phyloP scores from a whole-genome alignment of 495 filamentous ascomycete species.

The Podospora comata region DNA sequence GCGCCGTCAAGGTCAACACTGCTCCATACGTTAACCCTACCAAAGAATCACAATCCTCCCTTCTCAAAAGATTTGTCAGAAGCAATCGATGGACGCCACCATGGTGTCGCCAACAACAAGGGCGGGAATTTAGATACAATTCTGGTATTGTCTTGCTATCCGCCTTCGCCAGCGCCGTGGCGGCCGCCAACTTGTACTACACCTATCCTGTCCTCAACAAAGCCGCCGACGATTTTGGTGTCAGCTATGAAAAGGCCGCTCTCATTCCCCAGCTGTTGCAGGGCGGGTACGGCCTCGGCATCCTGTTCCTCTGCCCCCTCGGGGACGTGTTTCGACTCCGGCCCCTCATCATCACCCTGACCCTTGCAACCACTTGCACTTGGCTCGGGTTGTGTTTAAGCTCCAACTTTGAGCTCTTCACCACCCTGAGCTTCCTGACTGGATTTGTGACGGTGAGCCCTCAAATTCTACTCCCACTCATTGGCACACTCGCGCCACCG shows the following conservation, averaged over 20 bases:
- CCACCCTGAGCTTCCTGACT: conserved; percentile 62
- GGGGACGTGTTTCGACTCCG: conserved; percentile 68
- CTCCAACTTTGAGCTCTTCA: conserved; percentile 57
- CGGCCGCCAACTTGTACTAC: conserved; percentile 75
- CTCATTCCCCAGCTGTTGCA: conserved; percentile 70
- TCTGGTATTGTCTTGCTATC: background rate
- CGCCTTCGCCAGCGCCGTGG: conserved; percentile 31
- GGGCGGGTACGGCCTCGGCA: conserved; percentile 70
- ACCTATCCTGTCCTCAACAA: conserved; percentile 67
- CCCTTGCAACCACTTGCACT: conserved; percentile 46
- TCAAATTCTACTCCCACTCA: conserved; percentile 74
- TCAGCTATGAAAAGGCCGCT: conserved; percentile 55
- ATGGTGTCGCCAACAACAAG: background rate
- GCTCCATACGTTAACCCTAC: background rate
- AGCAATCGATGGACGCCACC: background rate
- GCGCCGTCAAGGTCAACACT: background rate
- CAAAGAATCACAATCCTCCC: background rate
- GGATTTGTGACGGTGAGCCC: conserved; percentile 72
- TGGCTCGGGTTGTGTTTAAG: conserved; percentile 70
- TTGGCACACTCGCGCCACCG: conserved; percentile 69
- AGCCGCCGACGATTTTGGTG: conserved; percentile 60
- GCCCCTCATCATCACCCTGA: conserved; percentile 63
- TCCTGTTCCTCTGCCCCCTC: conserved; percentile 72
- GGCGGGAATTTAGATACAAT: background rate
- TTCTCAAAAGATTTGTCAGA: background rate